Conservation (phyloP, 371 early-diverging fungal species). For the Rhizomucor pusillus region DNA sequence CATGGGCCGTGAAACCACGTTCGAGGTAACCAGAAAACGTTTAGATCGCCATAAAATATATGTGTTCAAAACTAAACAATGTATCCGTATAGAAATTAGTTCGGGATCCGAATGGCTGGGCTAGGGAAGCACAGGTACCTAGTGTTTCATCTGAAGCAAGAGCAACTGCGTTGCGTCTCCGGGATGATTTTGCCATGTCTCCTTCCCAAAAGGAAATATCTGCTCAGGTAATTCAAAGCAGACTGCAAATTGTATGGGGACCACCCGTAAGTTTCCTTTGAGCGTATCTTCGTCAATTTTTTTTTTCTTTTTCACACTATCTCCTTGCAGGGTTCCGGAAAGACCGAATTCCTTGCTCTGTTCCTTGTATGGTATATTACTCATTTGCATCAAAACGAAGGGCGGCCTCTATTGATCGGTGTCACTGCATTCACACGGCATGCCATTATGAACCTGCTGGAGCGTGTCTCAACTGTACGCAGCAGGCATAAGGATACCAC, state of each 20-base stretch:
- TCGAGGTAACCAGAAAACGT: slow-evolving; percentile 11
- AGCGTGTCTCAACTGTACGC: slow-evolving; percentile 36
- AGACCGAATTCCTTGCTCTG: slow-evolving; percentile 55
- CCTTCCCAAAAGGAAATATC: slow-evolving; percentile 52
- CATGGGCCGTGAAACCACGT: slow-evolving; percentile 8
- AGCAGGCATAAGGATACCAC: neutral
- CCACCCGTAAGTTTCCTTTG: slow-evolving; percentile 44
- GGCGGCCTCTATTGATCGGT: slow-evolving; percentile 42
- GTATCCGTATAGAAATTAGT: slow-evolving; percentile 18
- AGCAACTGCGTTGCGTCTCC: slow-evolving; percentile 24
- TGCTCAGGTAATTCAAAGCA: slow-evolving; percentile 27
- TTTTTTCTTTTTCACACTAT: no score
- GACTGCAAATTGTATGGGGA: slow-evolving; percentile 58
- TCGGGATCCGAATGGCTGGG: slow-evolving; percentile 30
- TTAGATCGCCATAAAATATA: no score
- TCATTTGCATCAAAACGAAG: slow-evolving; percentile 15
- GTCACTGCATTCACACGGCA: slow-evolving; percentile 56
- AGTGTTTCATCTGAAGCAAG: slow-evolving; percentile 16
- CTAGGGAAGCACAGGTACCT: neutral
- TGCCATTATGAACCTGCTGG: slow-evolving; percentile 49
- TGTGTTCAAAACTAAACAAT: no score
- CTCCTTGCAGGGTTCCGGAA: slow-evolving; percentile 61
- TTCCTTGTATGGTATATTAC: slow-evolving; percentile 46
- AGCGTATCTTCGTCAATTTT: no score
- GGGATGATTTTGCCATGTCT: slow-evolving; percentile 50